A percentile compares a stretch with the other conserved stretches of the same genome.
phyloP scores from a whole-genome alignment of 2,329 filamentous ascomycete species.

The Pseudopyricularia javanii region DNA sequence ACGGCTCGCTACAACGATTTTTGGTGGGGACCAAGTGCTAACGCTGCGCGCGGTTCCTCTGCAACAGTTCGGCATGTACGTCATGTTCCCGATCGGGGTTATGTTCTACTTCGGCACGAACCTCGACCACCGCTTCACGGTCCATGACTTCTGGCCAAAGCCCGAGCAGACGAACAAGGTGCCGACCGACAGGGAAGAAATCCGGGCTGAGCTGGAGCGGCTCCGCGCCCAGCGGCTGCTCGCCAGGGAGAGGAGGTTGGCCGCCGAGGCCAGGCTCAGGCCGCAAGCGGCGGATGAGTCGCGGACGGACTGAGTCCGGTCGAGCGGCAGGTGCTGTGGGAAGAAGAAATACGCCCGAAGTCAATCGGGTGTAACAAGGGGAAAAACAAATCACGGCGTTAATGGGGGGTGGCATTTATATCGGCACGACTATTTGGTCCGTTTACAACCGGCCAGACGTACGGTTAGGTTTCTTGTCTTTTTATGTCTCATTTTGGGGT shows the following conservation, averaged over 20 bases:
- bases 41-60: not conserved
- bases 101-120: conserved; percentile 99
- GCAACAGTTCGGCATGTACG: conserved; percentile 85
- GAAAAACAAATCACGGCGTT: not conserved
- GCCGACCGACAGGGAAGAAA: conserved; percentile 68
- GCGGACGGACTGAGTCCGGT: not conserved
- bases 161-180: conserved; percentile 64
- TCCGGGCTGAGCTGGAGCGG: conserved; percentile 66
- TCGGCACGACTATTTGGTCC: not conserved
- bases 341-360: not conserved
- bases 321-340: not conserved
- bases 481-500: not conserved
- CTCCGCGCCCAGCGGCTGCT: conserved; percentile 55
- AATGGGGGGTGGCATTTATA: not conserved
- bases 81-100: conserved; percentile 96
- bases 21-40: too few relatives aligned
- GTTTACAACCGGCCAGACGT: not conserved
- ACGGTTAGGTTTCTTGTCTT: not conserved
- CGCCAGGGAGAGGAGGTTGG: conserved; percentile 56
- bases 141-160: conserved; percentile 90
- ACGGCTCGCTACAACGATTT: too few relatives aligned
- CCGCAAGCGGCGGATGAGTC: conserved; percentile 2
- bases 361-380: not conserved
- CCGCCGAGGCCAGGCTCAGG: conserved; percentile 14
- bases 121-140: conserved; percentile 80